Conservation (phyloP, 202 grass and related monocot genomes). For the Schoenoplectus triqueter region DNA sequence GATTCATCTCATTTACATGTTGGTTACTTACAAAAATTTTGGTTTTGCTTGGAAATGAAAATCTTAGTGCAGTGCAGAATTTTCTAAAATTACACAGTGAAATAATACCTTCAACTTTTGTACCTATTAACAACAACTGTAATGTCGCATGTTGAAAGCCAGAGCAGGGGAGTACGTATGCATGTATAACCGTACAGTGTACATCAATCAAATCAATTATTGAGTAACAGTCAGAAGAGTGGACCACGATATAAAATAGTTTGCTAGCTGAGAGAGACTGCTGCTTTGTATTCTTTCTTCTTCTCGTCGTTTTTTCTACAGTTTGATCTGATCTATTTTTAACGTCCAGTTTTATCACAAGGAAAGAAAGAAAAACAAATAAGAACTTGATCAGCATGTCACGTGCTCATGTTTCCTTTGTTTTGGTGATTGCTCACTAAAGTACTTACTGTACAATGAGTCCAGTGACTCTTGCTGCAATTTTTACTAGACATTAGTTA, state of each 20-base stretch:
- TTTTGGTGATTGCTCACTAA: constrained; percentile 16
- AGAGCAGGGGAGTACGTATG: neutral
- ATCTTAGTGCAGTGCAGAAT: constrained; percentile 9
- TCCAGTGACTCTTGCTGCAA: neutral
- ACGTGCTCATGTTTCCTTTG: neutral
- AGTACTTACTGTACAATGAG: neutral
- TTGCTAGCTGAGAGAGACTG: constrained; percentile 11
- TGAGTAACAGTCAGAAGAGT: neutral
- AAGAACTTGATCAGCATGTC: constrained; percentile 11
- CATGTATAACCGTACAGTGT: neutral
- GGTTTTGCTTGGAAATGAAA: constrained; percentile 5
- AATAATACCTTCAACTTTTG: constrained; percentile 27
- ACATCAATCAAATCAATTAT: no score
- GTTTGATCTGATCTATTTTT: neutral
- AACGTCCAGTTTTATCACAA: neutral
- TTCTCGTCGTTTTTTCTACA: no score
- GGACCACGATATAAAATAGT: constrained; percentile 34
- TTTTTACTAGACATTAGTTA: no score
- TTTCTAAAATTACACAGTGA: neutral
- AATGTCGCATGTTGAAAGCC: constrained; percentile 23
- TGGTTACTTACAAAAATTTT: neutral
- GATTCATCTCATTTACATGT: neutral
- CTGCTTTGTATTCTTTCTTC: constrained; percentile 1
- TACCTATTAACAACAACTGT: constrained; percentile 32
- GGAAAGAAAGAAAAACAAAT: neutral